phyloP scores from a whole-genome alignment of 2,329 filamentous ascomycete species.

The Neopestalotiopsis clavispora region DNA sequence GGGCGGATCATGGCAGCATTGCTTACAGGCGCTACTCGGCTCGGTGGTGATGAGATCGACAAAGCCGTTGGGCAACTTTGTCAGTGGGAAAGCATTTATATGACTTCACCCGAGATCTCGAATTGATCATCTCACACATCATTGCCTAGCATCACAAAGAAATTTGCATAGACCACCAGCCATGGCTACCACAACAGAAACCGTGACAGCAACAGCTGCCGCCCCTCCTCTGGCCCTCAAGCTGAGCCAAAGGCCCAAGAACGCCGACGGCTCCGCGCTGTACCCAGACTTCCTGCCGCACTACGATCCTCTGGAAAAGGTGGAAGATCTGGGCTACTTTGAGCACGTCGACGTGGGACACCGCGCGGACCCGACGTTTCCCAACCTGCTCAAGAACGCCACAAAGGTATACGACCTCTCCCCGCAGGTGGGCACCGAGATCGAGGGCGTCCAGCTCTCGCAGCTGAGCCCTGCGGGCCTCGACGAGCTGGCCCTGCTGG shows the following conservation, averaged over 20 bases:
- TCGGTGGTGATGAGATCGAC: neutral
- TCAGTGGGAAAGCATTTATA: neutral
- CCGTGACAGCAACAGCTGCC: neutral
- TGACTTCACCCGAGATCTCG: neutral
- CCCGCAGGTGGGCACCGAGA: slow-evolving; percentile 23
- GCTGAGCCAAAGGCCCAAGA: slow-evolving; percentile 21
- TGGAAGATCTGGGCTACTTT: slow-evolving; percentile 23
- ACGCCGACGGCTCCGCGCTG: slow-evolving; percentile 21
- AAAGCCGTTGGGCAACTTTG: neutral
- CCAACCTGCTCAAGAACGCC: slow-evolving; percentile 1
- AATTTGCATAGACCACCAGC: too few relatives aligned
- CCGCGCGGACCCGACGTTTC: slow-evolving; percentile 10
- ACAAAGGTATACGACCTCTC: slow-evolving; percentile 20
- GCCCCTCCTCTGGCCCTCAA: slow-evolving; percentile 7
- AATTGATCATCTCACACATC: too few relatives aligned
- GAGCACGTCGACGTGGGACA: slow-evolving; percentile 17
- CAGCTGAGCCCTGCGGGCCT: slow-evolving; percentile 21
- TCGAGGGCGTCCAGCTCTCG: slow-evolving; percentile 23
- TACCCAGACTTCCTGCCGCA: slow-evolving; percentile 26
- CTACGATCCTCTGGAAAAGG: slow-evolving; percentile 27
- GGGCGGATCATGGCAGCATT: neutral
- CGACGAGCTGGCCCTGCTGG: slow-evolving; percentile 28
- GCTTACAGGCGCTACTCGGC: neutral
- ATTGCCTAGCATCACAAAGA: too few relatives aligned
- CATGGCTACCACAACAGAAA: slow-evolving; percentile 10